Evolutionary conservation across 2,329 filamentous ascomycete species (phyloP).

Genomic region (Chlorencoelia australis): DNA sequence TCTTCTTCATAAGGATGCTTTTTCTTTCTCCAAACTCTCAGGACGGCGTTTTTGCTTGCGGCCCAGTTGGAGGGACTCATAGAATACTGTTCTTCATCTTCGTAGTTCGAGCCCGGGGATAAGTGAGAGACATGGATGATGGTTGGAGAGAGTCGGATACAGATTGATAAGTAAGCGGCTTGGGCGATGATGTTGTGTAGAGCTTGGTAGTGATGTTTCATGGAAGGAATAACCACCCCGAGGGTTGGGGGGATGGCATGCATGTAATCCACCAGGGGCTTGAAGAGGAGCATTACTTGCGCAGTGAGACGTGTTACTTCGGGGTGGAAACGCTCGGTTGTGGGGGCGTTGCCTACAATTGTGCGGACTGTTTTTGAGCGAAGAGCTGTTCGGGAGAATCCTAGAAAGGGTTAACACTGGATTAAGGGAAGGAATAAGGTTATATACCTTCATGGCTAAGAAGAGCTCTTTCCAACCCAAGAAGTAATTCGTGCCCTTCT

Average conservation of each 20-base stretch:
- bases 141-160: conserved; percentile 16
- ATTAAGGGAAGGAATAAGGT: not conserved
- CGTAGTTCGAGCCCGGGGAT: conserved; percentile 12
- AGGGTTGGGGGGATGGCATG: conserved; percentile 6
- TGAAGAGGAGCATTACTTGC: conserved; percentile 33
- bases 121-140: conserved; percentile 17
- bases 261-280: conserved; percentile 18
- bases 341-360: conserved; percentile 11
- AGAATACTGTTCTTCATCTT: conserved; percentile 11
- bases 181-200: conserved; percentile 21
- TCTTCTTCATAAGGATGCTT: not conserved
- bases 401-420: conserved; percentile 10
- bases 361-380: conserved; percentile 14
- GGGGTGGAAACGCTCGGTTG: conserved; percentile 28
- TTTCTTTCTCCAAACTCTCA: not conserved
- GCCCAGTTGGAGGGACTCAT: conserved; percentile 9
- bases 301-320: conserved; percentile 41
- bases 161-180: conserved; percentile 19
- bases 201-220: conserved; percentile 15
- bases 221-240: conserved; percentile 1
- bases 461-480: conserved; percentile 17
- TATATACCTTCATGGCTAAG: conserved; percentile 16
- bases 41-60: conserved; percentile 8
- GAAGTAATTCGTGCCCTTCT: conserved; percentile 14
- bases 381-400: conserved; percentile 15